Conservation (phyloP, 2,329 filamentous ascomycete species). For the Microthyrium microscopicum region DNA sequence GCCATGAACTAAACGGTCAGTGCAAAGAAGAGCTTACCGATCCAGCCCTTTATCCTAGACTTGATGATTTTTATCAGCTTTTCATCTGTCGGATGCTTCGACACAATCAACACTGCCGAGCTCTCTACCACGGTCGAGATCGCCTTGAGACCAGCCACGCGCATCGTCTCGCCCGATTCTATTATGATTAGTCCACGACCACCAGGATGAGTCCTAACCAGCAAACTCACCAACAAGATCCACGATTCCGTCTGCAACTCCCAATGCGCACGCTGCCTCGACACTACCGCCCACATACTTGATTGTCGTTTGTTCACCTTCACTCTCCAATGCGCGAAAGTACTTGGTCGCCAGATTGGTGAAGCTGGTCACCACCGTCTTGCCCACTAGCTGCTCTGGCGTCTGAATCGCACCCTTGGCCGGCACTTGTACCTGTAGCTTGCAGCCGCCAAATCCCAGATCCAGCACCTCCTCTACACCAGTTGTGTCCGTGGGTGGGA, state of each 20-base stretch:
- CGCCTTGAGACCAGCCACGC: conserved; percentile 78
- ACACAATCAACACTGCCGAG: conserved; percentile 83
- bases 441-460: conserved; percentile 78
- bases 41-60: conserved; percentile 78
- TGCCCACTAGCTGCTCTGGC: conserved; percentile 68
- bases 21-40: conserved; percentile 39
- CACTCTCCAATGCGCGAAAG: conserved; percentile 59
- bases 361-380: conserved; percentile 92
- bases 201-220: not conserved
- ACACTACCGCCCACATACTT: conserved; percentile 93
- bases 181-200: not conserved
- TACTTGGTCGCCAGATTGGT: conserved; percentile 69
- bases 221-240: conserved; percentile 71
- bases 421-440: conserved; percentile 91
- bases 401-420: conserved; percentile 58
- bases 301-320: conserved; percentile 53
- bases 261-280: conserved; percentile 87
- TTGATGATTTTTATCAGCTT: conserved; percentile 71
- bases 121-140: conserved; percentile 88
- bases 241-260: conserved; percentile 91
- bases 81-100: conserved; percentile 62
- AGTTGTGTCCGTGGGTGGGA: conserved; percentile 26
- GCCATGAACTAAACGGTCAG: not conserved
- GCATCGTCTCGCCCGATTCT: conserved; percentile 99
- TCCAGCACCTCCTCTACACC: conserved; percentile 76